Base-by-base conservation (phyloP, 495 filamentous ascomycete genomes). In the Daldinia childiae region DNA sequence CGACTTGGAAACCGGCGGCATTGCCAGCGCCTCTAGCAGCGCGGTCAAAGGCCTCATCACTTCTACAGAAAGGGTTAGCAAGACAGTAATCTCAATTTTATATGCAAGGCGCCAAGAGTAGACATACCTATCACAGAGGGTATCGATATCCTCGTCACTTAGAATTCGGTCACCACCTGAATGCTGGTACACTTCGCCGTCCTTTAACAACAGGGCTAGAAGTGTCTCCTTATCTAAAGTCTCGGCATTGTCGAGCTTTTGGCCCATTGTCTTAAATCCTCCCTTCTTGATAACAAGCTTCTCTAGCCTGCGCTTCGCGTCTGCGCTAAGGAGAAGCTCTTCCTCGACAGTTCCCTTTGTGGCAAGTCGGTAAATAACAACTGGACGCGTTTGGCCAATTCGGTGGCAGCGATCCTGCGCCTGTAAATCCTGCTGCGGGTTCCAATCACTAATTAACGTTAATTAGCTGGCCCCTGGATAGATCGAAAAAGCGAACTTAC, bases 271-370 rank as follows among this genome's bases (percentile, higher is more conserved):
- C 73, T 79, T 82, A 75, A 93, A 91, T 4, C 89, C 85, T 3
- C 94, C 96, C 77, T 98, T 97, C 74, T 94, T 93, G 68, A 99
- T 98, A 15, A 99, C 94, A 2, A 98, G 83, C 76, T 97, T 94
- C 77, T 98, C 95, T 0, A 99, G 83, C 8, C 95, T 86, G n/a
- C 96, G 89, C 82, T 99, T 99, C 0, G 90, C 92, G 66, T 97
- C 95, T 6, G 95, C 95, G 63, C 90, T 93, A 67, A 93, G 88
- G 5, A 99, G 89, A 0, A 99, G 85, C 5, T 88, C 90, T 74
- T 98, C 92, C 78, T 99, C 95, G 0, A 99, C 91, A 0, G 95
- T 98, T 1, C 90, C 92, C 74, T 94, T 93, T 0, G 95, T 99
- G 0, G 95, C 95, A 14, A 99, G 87, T 6, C 95, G 91, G 81